Percentiles rank a stretch among this genome's conserved stretches.
phyloP scores from a whole-genome alignment of 176 grass and related monocot genomes.

The Leersia perrieri region DNA sequence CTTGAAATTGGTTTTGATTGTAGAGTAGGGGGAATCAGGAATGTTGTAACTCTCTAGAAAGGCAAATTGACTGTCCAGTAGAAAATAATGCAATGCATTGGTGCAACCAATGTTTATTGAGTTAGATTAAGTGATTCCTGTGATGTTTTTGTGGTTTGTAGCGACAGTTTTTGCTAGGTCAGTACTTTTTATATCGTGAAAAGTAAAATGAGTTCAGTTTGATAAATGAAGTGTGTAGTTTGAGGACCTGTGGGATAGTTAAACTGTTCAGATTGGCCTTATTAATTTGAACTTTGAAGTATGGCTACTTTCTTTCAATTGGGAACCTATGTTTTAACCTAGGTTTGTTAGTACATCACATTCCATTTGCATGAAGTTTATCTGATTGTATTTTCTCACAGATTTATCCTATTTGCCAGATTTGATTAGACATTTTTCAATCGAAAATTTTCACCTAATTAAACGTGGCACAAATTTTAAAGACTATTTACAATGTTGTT shows the following conservation, averaged over 20 bases:
- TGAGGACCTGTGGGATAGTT: background rate
- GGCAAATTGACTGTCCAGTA: background rate
- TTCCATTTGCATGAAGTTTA: slow-evolving; percentile 11
- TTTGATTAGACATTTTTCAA: background rate
- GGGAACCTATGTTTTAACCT: background rate
- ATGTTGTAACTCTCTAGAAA: background rate
- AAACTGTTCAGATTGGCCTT: background rate
- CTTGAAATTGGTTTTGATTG: background rate
- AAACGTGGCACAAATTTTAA: background rate
- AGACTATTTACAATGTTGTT: background rate
- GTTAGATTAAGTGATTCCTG: background rate
- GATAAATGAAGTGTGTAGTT: background rate
- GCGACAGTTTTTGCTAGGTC: background rate
- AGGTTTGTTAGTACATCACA: background rate
- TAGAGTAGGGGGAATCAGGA: background rate
- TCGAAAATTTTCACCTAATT: background rate
- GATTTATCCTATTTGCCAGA: background rate
- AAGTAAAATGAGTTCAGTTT: background rate
- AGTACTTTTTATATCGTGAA: background rate
- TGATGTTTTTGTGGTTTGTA: background rate
- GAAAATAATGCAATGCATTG: background rate
- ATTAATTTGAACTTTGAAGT: slow-evolving; percentile 7
- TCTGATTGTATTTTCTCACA: background rate
- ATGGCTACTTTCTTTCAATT: background rate
- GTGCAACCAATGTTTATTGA: background rate